phyloP scores from a whole-genome alignment of 495 filamentous ascomycete species.

The Lasiosphaeris hirsuta region DNA sequence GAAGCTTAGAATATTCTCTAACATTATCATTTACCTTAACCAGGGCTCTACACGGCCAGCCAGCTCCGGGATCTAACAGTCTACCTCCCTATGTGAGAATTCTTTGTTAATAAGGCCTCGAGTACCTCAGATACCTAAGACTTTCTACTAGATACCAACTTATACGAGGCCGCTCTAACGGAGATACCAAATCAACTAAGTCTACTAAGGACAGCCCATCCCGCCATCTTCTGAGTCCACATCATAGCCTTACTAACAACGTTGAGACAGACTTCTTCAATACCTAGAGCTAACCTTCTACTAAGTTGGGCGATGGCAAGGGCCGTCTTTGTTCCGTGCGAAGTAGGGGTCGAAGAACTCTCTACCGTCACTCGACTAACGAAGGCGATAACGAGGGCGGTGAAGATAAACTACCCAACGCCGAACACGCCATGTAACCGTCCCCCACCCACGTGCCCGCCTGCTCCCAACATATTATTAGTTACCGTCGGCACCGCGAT shows the following conservation, averaged over 20 bases:
- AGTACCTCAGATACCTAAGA: neutral
- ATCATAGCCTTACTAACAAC: neutral
- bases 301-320: neutral
- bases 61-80: neutral
- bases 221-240: neutral
- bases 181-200: neutral
- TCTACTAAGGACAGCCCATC: neutral
- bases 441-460: no score
- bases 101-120: neutral
- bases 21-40: no score
- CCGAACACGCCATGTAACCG: no score
- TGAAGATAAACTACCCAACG: no score
- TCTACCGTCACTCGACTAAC: neutral
- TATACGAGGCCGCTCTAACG: neutral
- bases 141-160: neutral
- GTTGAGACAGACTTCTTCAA: neutral
- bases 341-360: neutral
- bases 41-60: neutral
- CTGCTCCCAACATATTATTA: no score
- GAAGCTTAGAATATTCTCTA: no score
- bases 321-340: neutral
- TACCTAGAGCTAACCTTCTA: neutral
- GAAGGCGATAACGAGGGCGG: neutral
- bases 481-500: no score
- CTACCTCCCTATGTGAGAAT: neutral